Evolutionary conservation across 768 basidiomycete species (phyloP), one percentile per base, ranked within the genome.

Genomic region (Suillus cothurnatus): DNA sequence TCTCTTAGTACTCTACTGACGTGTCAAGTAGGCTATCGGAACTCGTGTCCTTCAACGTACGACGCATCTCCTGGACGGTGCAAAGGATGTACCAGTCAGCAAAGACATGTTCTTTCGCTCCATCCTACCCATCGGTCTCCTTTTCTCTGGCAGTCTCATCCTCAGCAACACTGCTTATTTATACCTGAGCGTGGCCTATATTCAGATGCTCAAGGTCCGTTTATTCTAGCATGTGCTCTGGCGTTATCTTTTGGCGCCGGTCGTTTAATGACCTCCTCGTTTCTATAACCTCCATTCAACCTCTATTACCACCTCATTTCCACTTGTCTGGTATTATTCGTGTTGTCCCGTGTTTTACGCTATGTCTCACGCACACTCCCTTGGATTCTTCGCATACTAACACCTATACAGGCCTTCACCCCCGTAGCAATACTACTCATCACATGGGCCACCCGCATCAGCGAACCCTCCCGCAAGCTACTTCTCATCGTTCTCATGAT

Each of bases 151-250:
- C 31, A 94, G 92, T 65, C 86, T 99, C 62, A 88, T 98, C 71
- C 83, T 96, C 65, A 91, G 89, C 79, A 99, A 99, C 78, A 92
- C 91, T 2, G 95, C 95, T 3, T 97, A 96, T 77, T 88, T 97
- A 26, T 90, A 94, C 71, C 87, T 99, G 69, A 91, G 89, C 69
- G 94, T 97, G 14, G 88, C 93, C 0, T 99, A 97, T 78, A 98
- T 99, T 70, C 97, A 99, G 78, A 94, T 98, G 94, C 88, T 96
- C 75, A 95, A 95, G 86, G 91, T 90, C 45, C 39, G 81, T 69
- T 4, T 14, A 32, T 17, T 17, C 61, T 12, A 34, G 8, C 34
- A 34, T 34, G 21, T 6, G 11, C 6, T 11, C 28, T 19, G 58
- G 45, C 36, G 14, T 36, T 26, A 59, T 59, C 58, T 59, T 28